phyloP scores from a whole-genome alignment of 306 rosid species.

The Cajanus cajan region DNA sequence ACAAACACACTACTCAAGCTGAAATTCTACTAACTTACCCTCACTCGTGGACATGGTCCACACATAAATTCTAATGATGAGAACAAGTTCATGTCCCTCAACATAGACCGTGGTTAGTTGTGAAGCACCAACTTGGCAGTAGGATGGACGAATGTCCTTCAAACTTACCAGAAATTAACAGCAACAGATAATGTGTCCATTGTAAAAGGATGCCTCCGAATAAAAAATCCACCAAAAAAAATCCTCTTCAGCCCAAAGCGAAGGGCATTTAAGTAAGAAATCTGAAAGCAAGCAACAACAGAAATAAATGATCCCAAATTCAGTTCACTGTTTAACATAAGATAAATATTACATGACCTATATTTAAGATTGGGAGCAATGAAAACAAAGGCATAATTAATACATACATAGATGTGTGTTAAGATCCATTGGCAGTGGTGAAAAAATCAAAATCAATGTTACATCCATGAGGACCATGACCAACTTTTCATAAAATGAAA shows the following conservation, averaged over 20 bases:
- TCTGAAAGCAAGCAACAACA: constrained; percentile 44
- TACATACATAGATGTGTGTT: neutral
- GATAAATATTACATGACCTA: constrained; percentile 1
- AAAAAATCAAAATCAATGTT: neutral
- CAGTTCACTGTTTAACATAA: neutral
- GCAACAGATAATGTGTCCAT: constrained; percentile 97
- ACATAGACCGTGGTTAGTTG: neutral
- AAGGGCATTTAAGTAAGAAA: constrained; percentile 90
- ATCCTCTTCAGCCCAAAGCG: constrained; percentile 93
- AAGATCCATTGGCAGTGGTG: neutral
- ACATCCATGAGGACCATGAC: neutral
- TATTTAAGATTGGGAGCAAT: neutral
- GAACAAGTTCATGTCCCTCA: neutral
- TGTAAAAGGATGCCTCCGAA: constrained; percentile 79
- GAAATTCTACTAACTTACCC: no score
- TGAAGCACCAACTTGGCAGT: neutral
- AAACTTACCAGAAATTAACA: constrained; percentile 82
- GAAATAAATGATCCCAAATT: constrained; percentile 22
- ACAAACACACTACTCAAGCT: neutral
- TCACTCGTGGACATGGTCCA: neutral
- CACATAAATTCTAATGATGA: neutral
- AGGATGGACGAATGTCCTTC: neutral
- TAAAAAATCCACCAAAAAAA: constrained; percentile 91
- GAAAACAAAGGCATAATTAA: neutral
- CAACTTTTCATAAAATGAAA: neutral